A percentile compares a stretch with the other conserved stretches of the same genome.
Conservation (phyloP, 352 stramenopile species). For the Globisporangium middletonii region DNA sequence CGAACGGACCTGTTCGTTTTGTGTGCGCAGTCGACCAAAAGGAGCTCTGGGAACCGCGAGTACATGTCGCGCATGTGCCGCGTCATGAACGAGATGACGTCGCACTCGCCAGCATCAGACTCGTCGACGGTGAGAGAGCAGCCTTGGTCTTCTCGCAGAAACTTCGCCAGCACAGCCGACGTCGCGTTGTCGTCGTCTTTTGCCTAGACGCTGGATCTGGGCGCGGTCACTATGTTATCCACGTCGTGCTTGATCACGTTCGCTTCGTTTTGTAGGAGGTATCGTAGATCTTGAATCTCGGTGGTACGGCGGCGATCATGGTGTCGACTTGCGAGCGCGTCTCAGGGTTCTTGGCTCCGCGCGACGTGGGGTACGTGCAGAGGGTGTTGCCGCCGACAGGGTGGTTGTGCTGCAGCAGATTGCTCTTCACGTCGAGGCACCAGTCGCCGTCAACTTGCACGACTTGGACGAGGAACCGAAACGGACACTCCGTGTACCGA, state of each 20-base stretch:
- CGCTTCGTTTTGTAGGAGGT: neutral
- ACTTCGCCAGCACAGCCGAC: neutral
- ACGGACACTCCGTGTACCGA: too few relatives aligned
- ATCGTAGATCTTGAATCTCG: conserved; percentile 5
- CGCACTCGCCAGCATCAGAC: conserved; percentile 2
- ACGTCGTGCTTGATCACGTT: conserved; percentile 5
- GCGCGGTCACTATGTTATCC: neutral
- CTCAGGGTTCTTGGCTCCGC: neutral
- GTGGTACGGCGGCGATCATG: neutral
- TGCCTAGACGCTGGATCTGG: neutral
- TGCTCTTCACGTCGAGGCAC: too few relatives aligned
- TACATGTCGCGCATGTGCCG: conserved; percentile 9
- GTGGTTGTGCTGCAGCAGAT: neutral
- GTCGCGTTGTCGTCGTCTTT: neutral
- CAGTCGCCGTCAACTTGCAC: too few relatives aligned
- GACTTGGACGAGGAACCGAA: too few relatives aligned
- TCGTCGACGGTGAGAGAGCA: conserved; percentile 6
- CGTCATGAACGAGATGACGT: conserved; percentile 8
- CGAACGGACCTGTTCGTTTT: conserved; percentile 14
- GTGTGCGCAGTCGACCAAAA: conserved; percentile 16
- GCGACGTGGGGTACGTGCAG: neutral
- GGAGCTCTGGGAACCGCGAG: conserved; percentile 10
- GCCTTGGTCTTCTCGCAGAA: neutral
- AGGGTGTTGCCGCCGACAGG: neutral
- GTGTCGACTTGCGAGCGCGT: neutral